phyloP scores from a whole-genome alignment of 2,329 filamentous ascomycete species.

The Xylaria sp. region DNA sequence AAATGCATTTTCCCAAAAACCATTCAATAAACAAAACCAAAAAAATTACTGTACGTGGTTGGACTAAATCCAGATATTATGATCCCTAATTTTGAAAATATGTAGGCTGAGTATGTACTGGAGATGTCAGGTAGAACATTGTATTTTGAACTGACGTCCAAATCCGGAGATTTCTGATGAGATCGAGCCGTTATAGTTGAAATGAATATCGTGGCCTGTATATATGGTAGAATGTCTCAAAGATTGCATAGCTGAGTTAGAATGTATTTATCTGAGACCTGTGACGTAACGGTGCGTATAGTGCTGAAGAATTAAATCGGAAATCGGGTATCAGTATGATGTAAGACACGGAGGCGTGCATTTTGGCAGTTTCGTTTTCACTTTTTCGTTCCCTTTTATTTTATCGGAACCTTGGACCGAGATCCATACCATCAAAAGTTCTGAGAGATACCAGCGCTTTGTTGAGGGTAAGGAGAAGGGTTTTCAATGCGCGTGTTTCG shows the following conservation, averaged over 20 bases:
- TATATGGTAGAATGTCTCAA: constrained; percentile 13
- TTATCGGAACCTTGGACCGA: not conserved
- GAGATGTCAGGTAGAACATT: constrained; percentile 2
- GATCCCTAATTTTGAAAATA: constrained; percentile 5
- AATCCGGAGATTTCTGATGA: not conserved
- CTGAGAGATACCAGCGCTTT: constrained; percentile 94
- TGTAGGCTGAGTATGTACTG: constrained; percentile 18
- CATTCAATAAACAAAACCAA: constrained; percentile 6
- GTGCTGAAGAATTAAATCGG: constrained; percentile 19
- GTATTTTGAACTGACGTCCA: constrained; percentile 1
- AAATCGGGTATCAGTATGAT: constrained; percentile 34
- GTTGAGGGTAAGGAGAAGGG: constrained; percentile 86
- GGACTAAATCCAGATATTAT: constrained; percentile 13
- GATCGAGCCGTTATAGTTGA: not conserved
- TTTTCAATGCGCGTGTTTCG: constrained; percentile 96
- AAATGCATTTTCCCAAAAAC: not conserved
- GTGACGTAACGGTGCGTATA: constrained; percentile 6
- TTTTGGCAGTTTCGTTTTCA: constrained; percentile 17
- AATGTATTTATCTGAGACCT: constrained; percentile 2
- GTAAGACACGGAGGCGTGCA: constrained; percentile 12
- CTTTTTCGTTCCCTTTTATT: not conserved
- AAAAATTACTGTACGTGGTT: constrained; percentile 18
- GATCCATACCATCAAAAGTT: constrained; percentile 75
- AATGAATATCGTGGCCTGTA: constrained; percentile 8
- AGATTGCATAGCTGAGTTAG: constrained; percentile 1